These are phyloP conservation scores for Lachancea waltii DNA, from an alignment of 805 yeast species.

Conservation along the genomic window DNA sequence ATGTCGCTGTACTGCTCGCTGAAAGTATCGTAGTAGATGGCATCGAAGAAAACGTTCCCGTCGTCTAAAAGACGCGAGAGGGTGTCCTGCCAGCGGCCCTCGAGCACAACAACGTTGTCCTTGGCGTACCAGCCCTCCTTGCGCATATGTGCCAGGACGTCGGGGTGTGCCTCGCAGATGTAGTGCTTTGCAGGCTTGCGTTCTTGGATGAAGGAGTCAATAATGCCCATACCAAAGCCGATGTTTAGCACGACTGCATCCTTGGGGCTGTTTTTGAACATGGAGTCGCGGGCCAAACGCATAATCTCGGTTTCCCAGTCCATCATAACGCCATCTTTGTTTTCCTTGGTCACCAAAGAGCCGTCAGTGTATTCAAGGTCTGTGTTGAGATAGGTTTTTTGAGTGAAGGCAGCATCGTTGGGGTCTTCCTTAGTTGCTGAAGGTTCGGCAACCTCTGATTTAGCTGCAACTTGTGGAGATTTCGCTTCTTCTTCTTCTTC, in stretches of 20 bases:
- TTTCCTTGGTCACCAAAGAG: conserved; percentile 64
- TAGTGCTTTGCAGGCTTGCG: conserved; percentile 50
- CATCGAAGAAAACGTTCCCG: conserved; percentile 68
- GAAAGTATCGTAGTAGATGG: conserved; percentile 89
- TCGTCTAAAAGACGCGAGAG: conserved; percentile 56
- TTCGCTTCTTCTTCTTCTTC: conserved; percentile 26
- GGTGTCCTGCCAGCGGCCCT: conserved; percentile 91
- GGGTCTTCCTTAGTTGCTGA: conserved; percentile 12
- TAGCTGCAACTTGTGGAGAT: conserved; percentile 27
- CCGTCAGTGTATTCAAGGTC: conserved; percentile 58
- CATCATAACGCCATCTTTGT: conserved; percentile 95
- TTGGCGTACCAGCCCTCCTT: conserved; percentile 79
- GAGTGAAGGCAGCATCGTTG: conserved; percentile 33
- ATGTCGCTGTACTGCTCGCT: conserved; percentile 88
- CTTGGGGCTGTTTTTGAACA: conserved; percentile 40
- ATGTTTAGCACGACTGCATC: conserved; percentile 61
- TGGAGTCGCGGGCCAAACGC: conserved; percentile 69
- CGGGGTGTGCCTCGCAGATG: conserved; percentile 93
- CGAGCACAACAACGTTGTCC: conserved; percentile 62
- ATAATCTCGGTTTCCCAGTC: conserved; percentile 85
- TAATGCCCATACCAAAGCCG: conserved; percentile 97
- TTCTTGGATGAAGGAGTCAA: conserved; percentile 68
- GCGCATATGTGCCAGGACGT: conserved; percentile 62
- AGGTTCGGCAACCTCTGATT: conserved; percentile 10
- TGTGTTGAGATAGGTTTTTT: conserved; percentile 61